Percentiles rank a stretch among this genome's conserved stretches.
Conservation (phyloP, 345 rosid genomes). For the Moricandia moricandioides region DNA sequence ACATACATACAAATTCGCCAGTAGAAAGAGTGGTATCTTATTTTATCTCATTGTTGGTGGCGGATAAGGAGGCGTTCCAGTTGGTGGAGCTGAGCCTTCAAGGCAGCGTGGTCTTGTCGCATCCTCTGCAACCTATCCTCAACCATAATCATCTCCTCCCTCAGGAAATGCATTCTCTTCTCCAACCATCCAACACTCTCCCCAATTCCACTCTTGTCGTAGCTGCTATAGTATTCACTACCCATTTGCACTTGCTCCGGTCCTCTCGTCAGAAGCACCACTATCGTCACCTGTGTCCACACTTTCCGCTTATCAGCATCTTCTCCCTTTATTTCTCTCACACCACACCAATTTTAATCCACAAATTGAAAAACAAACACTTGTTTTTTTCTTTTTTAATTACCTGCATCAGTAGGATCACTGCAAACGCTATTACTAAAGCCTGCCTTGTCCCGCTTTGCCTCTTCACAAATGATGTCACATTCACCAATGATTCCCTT, state of each 20-base stretch:
- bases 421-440: conserved; percentile 56
- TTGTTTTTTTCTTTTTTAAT: not conserved
- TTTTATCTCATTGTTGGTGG: conserved; percentile 13
- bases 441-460: conserved; percentile 58
- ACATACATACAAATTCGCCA: not conserved
- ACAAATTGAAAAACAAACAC: not conserved
- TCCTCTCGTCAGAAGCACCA: conserved; percentile 60
- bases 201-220: conserved; percentile 35
- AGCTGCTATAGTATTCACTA: conserved; percentile 32
- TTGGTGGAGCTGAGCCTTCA: conserved; percentile 58
- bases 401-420: conserved; percentile 93
- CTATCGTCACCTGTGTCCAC: conserved; percentile 67
- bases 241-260: conserved; percentile 50
- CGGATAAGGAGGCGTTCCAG: conserved; percentile 36
- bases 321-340: not conserved
- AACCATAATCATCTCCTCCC: conserved; percentile 71
- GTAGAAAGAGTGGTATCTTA: not conserved
- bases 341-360: not conserved
- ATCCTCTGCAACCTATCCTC: conserved; percentile 76
- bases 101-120: conserved; percentile 51
- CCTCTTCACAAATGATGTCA: conserved; percentile 44
- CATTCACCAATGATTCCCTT: conserved; percentile 40
- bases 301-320: not conserved
- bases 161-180: conserved; percentile 66
- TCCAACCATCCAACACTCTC: conserved; percentile 68